These are phyloP conservation scores for Talinum fruticosum DNA, from an alignment of 148 eudicot species.

Conservation along the genomic window DNA sequence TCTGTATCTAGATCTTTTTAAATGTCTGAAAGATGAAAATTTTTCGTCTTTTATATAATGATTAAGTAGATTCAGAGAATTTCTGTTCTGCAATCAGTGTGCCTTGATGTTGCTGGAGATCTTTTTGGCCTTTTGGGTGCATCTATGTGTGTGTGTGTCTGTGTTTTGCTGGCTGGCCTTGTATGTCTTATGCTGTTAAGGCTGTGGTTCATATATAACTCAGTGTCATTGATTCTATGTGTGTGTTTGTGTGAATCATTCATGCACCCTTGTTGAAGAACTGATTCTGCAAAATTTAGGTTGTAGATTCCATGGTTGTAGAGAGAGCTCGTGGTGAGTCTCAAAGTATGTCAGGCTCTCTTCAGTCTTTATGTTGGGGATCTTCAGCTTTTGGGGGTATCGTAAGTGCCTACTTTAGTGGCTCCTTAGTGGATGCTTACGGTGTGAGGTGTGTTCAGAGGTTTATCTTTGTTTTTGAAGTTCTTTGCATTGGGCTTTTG, in stretches of 20 bases:
- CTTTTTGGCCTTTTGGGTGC: no score
- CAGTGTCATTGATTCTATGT: no score
- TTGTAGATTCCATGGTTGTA: conserved; percentile 99
- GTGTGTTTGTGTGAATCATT: no score
- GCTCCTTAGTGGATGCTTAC: conserved; percentile 92
- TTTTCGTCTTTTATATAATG: no score
- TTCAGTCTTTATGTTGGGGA: conserved; percentile 99
- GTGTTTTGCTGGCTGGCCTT: not conserved
- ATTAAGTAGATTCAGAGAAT: no score
- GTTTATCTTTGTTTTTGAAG: conserved; percentile 5
- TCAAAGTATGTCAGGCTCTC: conserved; percentile 95
- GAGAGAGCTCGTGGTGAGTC: conserved; percentile 99
- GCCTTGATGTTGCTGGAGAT: no score
- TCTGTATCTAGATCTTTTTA: not conserved
- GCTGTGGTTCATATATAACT: not conserved
- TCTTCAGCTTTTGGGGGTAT: conserved; percentile 94
- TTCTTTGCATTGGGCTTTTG: not conserved
- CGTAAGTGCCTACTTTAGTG: conserved; percentile 96
- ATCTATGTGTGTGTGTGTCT: no score
- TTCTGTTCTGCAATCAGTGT: no score
- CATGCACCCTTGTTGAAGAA: not conserved
- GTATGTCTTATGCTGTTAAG: not conserved
- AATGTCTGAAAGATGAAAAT: not conserved
- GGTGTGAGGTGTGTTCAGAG: conserved; percentile 79
- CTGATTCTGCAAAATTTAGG: conserved; percentile 57